Percentiles rank a stretch among this genome's conserved stretches.
phyloP scores from a whole-genome alignment of 148 eudicot genomes.

The Rhododendron henanense region DNA sequence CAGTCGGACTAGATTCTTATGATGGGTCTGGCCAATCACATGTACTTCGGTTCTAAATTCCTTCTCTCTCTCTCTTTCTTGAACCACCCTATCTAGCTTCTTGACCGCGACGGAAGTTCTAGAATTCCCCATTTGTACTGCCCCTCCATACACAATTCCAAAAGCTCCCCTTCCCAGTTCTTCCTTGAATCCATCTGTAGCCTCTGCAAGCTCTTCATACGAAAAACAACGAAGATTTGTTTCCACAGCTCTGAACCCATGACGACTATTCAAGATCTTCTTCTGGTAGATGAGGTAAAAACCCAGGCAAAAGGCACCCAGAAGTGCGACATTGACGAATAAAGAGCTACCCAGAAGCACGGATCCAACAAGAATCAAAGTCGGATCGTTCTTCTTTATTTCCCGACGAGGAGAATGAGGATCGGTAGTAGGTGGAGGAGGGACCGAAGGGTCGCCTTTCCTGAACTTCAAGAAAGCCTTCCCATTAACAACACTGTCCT shows the following conservation, averaged over 20 bases:
- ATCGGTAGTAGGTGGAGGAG: neutral
- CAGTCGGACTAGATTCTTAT: slow-evolving; percentile 13
- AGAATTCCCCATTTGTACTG: neutral
- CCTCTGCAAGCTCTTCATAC: slow-evolving; percentile 39
- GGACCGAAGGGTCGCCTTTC: neutral
- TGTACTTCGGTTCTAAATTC: slow-evolving; percentile 19
- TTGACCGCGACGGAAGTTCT: slow-evolving; percentile 7
- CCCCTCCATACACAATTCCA: neutral
- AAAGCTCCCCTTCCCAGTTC: slow-evolving; percentile 31
- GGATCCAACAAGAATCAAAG: neutral
- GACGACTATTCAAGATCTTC: neutral
- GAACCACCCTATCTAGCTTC: slow-evolving; percentile 7
- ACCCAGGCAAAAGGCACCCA: neutral
- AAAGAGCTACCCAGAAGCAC: neutral
- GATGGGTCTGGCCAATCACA: slow-evolving; percentile 15
- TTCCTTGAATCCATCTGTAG: slow-evolving; percentile 48
- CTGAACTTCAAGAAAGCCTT: neutral
- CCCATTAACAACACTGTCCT: neutral
- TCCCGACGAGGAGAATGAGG: too few relatives aligned
- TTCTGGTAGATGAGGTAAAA: slow-evolving; percentile 2
- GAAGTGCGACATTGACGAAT: neutral
- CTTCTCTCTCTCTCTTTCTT: neutral
- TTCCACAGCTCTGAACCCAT: neutral
- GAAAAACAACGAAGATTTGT: slow-evolving; percentile 27
- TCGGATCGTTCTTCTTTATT: neutral